These are phyloP conservation scores for Solanum verrucosum DNA, from an alignment of 257 asterid species.

Conservation along the genomic window DNA sequence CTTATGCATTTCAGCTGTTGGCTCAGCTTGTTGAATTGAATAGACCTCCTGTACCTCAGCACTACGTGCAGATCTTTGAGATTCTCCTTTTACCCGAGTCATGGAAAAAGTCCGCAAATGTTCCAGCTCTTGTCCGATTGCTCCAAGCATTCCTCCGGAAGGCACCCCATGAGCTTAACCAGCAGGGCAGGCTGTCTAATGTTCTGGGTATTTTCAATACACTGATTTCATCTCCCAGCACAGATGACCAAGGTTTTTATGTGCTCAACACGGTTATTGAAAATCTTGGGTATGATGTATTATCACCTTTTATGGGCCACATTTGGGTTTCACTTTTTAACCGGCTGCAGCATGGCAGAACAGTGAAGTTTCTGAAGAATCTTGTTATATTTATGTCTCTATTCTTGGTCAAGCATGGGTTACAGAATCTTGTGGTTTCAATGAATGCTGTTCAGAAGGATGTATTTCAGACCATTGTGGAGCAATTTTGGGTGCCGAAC, in stretches of 20 bases:
- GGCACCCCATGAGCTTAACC: conserved; percentile 75
- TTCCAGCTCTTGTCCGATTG: conserved; percentile 79
- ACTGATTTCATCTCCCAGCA: conserved; percentile 51
- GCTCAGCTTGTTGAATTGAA: conserved; percentile 92
- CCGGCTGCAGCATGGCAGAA: conserved; percentile 50
- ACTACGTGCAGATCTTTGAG: conserved; percentile 66
- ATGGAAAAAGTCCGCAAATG: conserved; percentile 85
- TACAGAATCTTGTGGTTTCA: conserved; percentile 57
- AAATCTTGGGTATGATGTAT: conserved; percentile 66
- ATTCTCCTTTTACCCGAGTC: conserved; percentile 73
- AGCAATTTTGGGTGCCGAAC: conserved; percentile 79
- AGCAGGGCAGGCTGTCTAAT: conserved; percentile 56
- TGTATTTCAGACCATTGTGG: conserved; percentile 48
- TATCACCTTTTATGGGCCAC: conserved; percentile 41
- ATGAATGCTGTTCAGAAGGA: conserved; percentile 68
- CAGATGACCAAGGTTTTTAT: conserved; percentile 86
- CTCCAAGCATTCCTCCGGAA: conserved; percentile 94
- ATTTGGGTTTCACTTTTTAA: conserved; percentile 76
- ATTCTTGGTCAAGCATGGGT: conserved; percentile 71
- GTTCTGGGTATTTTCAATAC: conserved; percentile 75
- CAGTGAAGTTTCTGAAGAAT: conserved; percentile 63
- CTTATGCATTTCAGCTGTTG: conserved; percentile 86
- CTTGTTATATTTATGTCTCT: conserved; percentile 82
- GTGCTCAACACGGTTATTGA: conserved; percentile 93
- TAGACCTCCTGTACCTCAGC: conserved; percentile 47